Evolutionary conservation across 805 yeast genomes (phyloP).

Genomic region (Diddensiella caesifluorescens): DNA sequence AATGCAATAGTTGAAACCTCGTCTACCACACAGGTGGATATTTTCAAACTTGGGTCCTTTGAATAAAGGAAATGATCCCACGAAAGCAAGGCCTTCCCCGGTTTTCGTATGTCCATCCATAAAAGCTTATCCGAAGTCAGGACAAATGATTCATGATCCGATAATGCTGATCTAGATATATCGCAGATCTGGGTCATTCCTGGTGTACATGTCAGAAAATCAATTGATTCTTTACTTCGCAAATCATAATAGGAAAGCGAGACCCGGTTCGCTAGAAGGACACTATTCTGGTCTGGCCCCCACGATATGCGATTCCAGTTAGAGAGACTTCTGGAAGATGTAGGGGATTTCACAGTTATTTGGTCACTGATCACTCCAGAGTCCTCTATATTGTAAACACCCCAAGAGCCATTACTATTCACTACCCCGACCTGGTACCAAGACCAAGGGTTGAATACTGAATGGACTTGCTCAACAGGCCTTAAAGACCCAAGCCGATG

Average conservation of each 20-base stretch:
- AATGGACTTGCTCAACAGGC: constrained; percentile 30
- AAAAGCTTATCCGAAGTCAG: constrained; percentile 65
- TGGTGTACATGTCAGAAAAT: not conserved
- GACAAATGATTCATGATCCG: constrained; percentile 41
- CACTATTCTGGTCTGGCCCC: constrained; percentile 2
- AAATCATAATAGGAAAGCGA: constrained; percentile 6
- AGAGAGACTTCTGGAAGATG: constrained; percentile 5
- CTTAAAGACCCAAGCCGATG: not conserved
- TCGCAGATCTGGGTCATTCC: constrained; percentile 16
- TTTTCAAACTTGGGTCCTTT: constrained; percentile 47
- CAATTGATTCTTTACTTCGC: not conserved
- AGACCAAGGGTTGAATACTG: constrained; percentile 35
- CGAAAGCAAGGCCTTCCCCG: constrained; percentile 47
- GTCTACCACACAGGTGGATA: constrained; percentile 32
- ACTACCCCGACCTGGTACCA: constrained; percentile 31
- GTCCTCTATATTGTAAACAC: constrained; percentile 30
- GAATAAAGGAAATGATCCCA: constrained; percentile 68
- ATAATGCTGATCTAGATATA: constrained; percentile 12
- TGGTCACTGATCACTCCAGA: not conserved
- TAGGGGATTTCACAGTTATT: too few species aligned
- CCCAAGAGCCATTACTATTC: constrained; percentile 43
- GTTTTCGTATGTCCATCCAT: constrained; percentile 38
- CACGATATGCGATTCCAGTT: constrained; percentile 11
- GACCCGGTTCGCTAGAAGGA: constrained; percentile 21
- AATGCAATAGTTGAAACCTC: constrained; percentile 24